Evolutionary conservation across 2,329 filamentous ascomycete genomes (phyloP).

Genomic region (Aspergillus ruber): DNA sequence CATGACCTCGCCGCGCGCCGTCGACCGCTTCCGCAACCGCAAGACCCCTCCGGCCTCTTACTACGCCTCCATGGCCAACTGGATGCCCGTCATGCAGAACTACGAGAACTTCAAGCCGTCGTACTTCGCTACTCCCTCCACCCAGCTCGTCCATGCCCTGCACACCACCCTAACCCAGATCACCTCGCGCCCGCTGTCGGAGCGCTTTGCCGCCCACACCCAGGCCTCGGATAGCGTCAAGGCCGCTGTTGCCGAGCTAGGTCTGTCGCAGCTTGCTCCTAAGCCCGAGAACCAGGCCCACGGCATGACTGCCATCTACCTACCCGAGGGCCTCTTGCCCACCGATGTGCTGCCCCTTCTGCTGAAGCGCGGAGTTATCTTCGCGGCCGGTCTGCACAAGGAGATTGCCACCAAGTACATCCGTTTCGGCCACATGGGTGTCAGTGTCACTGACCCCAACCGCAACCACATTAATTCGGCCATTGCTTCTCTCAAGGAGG

Average conservation of each 20-base stretch:
- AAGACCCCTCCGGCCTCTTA: slow-evolving; percentile 80
- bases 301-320: slow-evolving; percentile 95
- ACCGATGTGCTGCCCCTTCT: slow-evolving; percentile 80
- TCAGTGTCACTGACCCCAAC: slow-evolving; percentile 75
- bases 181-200: slow-evolving; percentile 67
- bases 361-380: slow-evolving; percentile 80
- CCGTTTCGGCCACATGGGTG: slow-evolving; percentile 95
- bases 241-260: slow-evolving; percentile 70
- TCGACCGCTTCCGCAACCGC: slow-evolving; percentile 70
- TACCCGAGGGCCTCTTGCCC: slow-evolving; percentile 75
- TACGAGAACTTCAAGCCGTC: slow-evolving; percentile 97
- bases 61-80: slow-evolving; percentile 96
- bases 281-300: slow-evolving; percentile 90
- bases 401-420: slow-evolving; percentile 91
- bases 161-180: slow-evolving; percentile 86
- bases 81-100: slow-evolving; percentile 97
- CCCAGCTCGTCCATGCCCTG: slow-evolving; percentile 86
- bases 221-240: slow-evolving; percentile 80
- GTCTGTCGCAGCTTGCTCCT: slow-evolving; percentile 76
- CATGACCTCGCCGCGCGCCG: slow-evolving; percentile 84
- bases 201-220: slow-evolving; percentile 77
- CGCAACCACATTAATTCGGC: slow-evolving; percentile 80
- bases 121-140: slow-evolving; percentile 95
- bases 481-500: slow-evolving; percentile 67
- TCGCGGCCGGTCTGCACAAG: slow-evolving; percentile 93